phyloP scores from a whole-genome alignment of 371 early-diverging fungal species.

The Parasitella parasitica region DNA sequence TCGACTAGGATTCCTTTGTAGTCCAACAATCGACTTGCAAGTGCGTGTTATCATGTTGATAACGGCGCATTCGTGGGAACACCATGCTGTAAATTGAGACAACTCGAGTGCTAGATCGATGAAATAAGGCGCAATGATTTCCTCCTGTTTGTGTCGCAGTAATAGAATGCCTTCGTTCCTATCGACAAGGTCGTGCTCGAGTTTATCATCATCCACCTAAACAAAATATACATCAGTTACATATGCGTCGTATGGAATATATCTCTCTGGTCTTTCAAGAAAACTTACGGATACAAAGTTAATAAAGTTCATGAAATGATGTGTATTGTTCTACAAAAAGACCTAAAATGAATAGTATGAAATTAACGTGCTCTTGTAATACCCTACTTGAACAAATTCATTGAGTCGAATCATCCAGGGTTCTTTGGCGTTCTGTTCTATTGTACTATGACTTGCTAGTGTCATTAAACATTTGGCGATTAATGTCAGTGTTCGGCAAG shows the following conservation, averaged over 20 bases:
- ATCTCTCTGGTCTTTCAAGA: neutral
- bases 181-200: neutral
- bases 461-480: conserved; percentile 83
- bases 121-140: conserved; percentile 20
- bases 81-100: conserved; percentile 26
- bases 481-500: conserved; percentile 70
- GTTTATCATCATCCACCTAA: neutral
- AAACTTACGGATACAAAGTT: conserved; percentile 32
- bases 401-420: conserved; percentile 77
- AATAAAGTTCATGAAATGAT: conserved; percentile 34
- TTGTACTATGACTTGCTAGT: conserved; percentile 65
- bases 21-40: conserved; percentile 8
- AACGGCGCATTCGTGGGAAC: conserved; percentile 10
- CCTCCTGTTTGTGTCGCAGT: conserved; percentile 20
- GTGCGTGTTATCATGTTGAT: conserved; percentile 16
- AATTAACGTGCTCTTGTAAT: neutral
- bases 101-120: conserved; percentile 30
- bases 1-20: neutral
- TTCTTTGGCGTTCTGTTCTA: conserved; percentile 76
- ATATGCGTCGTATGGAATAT: no score
- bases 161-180: conserved; percentile 3
- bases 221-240: neutral
- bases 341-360: neutral
- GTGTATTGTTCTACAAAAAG: conserved; percentile 29
- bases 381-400: conserved; percentile 46